Conservation (phyloP, 768 basidiomycete genomes). For the Butyriboletus loyo region DNA sequence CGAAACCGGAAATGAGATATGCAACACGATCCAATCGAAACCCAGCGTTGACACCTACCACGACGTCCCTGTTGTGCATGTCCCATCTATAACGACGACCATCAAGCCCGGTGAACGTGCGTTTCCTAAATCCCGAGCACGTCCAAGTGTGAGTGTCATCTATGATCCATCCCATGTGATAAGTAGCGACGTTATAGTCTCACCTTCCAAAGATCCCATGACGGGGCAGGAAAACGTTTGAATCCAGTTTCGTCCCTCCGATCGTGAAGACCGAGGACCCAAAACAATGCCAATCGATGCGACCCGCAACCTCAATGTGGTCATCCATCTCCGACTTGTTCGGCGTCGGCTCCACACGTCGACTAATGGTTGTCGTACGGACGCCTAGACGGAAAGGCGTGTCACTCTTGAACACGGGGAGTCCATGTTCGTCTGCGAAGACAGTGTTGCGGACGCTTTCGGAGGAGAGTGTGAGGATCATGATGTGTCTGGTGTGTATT, state of each 20-base stretch:
- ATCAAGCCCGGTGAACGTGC: conserved; percentile 32
- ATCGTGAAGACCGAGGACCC: conserved; percentile 30
- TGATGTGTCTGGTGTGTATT: conserved; percentile 2
- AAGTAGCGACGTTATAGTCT: neutral
- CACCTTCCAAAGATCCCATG: conserved; percentile 19
- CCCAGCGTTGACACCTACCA: conserved; percentile 1
- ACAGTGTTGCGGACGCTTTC: conserved; percentile 26
- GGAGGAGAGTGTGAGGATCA: conserved; percentile 26
- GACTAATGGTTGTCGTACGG: conserved; percentile 20
- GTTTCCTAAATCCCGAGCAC: conserved; percentile 8
- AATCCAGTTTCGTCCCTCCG: conserved; percentile 23
- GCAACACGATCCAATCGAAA: neutral
- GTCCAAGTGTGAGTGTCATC: neutral
- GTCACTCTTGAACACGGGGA: conserved; percentile 24
- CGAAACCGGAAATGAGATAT: neutral
- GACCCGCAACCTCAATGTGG: conserved; percentile 27
- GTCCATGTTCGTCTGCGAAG: conserved; percentile 27
- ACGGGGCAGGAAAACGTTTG: conserved; percentile 22
- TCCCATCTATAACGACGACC: conserved; percentile 34
- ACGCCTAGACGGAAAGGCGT: conserved; percentile 22
- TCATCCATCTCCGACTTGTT: conserved; percentile 7
- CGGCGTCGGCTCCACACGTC: conserved; percentile 2
- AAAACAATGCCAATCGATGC: conserved; percentile 33
- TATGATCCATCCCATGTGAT: neutral
- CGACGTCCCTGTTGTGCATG: conserved; percentile 9